phyloP scores from a whole-genome alignment of 352 stramenopile genomes.

The Aphanomyces astaci region DNA sequence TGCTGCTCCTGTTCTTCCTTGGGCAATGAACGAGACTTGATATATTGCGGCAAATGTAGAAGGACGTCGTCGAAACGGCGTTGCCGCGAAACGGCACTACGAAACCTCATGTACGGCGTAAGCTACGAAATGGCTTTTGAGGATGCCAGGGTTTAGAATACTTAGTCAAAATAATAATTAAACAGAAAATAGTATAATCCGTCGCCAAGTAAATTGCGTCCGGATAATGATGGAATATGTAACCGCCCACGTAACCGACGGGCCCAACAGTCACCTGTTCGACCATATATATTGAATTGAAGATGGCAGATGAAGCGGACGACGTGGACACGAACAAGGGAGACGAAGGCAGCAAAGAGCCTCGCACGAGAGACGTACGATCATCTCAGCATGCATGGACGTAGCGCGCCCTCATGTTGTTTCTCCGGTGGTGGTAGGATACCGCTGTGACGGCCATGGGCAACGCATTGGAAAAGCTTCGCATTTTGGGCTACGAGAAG shows the following conservation, averaged over 20 bases:
- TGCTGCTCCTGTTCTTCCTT: background rate
- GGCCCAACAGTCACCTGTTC: background rate
- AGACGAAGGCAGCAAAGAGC: slow-evolving; percentile 21
- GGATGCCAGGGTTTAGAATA: no score
- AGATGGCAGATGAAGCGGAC: slow-evolving; percentile 22
- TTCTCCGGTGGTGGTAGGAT: slow-evolving; percentile 32
- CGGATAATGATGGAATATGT: no score
- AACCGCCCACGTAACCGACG: background rate
- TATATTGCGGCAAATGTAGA: no score
- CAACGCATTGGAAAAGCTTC: slow-evolving; percentile 77
- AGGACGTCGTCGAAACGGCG: background rate
- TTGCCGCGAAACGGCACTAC: background rate
- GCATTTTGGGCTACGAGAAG: slow-evolving; percentile 67
- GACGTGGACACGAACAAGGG: slow-evolving; percentile 16
- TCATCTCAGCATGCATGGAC: background rate
- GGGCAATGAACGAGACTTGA: no score
- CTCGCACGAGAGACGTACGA: slow-evolving; percentile 6
- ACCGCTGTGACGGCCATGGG: slow-evolving; percentile 73
- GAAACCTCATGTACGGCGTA: background rate
- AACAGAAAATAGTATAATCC: no score
- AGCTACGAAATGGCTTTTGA: background rate
- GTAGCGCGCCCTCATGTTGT: background rate
- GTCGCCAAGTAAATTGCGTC: no score
- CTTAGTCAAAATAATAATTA: no score
- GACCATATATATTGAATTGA: background rate